These are phyloP conservation scores for Mycosphaerella arachidis DNA, from an alignment of 2,329 filamentous ascomycete genomes.

Conservation along the genomic window DNA sequence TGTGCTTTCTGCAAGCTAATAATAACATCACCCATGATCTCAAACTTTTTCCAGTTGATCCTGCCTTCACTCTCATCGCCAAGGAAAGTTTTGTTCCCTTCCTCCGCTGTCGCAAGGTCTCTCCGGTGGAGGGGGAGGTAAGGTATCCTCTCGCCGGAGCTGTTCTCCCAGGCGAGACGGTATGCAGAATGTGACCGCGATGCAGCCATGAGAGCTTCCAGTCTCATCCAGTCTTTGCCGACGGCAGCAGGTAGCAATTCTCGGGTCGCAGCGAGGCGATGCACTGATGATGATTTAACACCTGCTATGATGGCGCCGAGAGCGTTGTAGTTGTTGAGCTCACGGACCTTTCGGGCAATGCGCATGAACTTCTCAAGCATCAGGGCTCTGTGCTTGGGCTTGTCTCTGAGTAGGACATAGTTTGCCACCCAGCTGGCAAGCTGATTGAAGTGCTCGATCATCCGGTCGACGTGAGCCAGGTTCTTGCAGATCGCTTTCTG, in stretches of 20 bases:
- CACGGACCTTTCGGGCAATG: slow-evolving; percentile 75
- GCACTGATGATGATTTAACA: slow-evolving; percentile 81
- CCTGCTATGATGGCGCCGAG: slow-evolving; percentile 91
- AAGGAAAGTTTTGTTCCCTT: slow-evolving; percentile 86
- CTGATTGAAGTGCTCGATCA: slow-evolving; percentile 76
- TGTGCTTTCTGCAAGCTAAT: slow-evolving; percentile 89
- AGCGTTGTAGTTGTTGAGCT: slow-evolving; percentile 95
- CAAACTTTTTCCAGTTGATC: slow-evolving; percentile 98
- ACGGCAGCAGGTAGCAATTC: slow-evolving; percentile 66
- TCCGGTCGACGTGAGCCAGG: slow-evolving; percentile 82
- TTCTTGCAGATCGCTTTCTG: slow-evolving; percentile 60
- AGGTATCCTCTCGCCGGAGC: slow-evolving; percentile 80
- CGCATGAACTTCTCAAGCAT: slow-evolving; percentile 96
- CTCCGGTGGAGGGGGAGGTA: slow-evolving; percentile 86
- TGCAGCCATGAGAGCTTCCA: slow-evolving; percentile 88
- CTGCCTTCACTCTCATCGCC: slow-evolving; percentile 50
- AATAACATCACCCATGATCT: slow-evolving; percentile 88
- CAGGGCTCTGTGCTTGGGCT: slow-evolving; percentile 86
- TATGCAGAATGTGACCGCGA: slow-evolving; percentile 93
- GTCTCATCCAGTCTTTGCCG: slow-evolving; percentile 78
- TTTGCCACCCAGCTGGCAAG: slow-evolving; percentile 54
- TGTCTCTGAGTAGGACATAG: slow-evolving; percentile 72
- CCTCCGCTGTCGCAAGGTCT: slow-evolving; percentile 86
- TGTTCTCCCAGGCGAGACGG: slow-evolving; percentile 96
- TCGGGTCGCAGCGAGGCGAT: slow-evolving; percentile 75